Evolutionary conservation across 345 rosid genomes (phyloP).

Genomic region (Garcia nutans): DNA sequence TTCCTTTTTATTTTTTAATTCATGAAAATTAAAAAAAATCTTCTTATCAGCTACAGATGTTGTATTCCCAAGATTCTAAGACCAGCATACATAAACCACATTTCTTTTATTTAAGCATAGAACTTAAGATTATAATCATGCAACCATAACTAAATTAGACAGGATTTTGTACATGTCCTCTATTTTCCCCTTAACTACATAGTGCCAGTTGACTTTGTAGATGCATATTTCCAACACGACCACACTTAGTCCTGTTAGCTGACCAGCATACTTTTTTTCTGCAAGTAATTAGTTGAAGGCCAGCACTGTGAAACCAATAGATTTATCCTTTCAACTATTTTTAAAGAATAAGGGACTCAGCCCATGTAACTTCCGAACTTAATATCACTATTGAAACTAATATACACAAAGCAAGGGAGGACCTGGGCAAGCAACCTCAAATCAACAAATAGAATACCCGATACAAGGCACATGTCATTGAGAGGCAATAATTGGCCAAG

Average conservation of each 20-base stretch:
- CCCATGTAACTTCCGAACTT: neutral
- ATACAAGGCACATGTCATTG: neutral
- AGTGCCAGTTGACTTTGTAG: neutral
- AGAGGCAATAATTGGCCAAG: neutral
- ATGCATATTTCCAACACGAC: neutral
- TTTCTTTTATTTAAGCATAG: neutral
- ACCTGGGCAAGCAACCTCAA: neutral
- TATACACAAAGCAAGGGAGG: neutral
- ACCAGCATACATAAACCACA: too few species aligned
- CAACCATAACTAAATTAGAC: neutral
- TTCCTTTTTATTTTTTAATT: too few species aligned
- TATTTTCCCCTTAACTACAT: neutral
- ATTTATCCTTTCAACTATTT: neutral
- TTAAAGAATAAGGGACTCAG: neutral
- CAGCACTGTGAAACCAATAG: neutral
- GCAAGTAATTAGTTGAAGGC: neutral
- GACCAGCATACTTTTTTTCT: neutral
- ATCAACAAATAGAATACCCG: neutral
- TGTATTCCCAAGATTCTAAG: too few species aligned
- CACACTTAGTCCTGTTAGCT: neutral
- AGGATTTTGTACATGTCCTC: neutral
- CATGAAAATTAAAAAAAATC: too few species aligned
- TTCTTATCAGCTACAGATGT: too few species aligned
- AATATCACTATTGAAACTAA: neutral
- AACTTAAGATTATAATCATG: too few species aligned